phyloP scores from a whole-genome alignment of 2,329 filamentous ascomycete species.

The Ceratocystis ficicola region DNA sequence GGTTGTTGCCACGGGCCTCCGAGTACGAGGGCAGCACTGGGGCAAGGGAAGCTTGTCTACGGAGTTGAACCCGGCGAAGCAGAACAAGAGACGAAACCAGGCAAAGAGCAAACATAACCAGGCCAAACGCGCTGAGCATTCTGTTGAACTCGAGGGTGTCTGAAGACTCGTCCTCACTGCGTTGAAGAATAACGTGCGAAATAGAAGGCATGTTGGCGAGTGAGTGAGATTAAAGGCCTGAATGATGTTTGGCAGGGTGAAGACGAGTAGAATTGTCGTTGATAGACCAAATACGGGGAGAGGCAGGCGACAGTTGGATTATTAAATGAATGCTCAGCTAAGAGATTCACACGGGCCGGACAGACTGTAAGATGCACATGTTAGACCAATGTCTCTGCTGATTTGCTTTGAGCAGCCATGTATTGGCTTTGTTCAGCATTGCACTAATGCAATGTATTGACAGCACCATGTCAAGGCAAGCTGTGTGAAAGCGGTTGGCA shows the following conservation, averaged over 20 bases:
- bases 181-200: constrained; percentile 20
- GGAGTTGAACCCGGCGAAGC: constrained; percentile 52
- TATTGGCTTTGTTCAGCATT: constrained; percentile 9
- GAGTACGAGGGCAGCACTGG: constrained; percentile 39
- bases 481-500: background rate
- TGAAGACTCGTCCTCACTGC: constrained; percentile 33
- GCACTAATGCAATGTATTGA: constrained; percentile 18
- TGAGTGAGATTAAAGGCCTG: background rate
- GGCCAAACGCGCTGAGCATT: constrained; percentile 63
- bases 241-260: background rate
- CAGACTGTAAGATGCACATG: constrained; percentile 8
- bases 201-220: constrained; percentile 22
- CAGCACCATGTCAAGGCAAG: background rate
- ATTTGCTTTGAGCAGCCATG: background rate
- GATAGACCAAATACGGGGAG: background rate
- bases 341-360: constrained; percentile 18
- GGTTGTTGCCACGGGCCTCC: constrained; percentile 35
- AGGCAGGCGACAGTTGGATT: constrained; percentile 11
- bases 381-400: constrained; percentile 8
- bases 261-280: background rate
- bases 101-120: constrained; percentile 60
- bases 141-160: constrained; percentile 57
- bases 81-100: constrained; percentile 57
- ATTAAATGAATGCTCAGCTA: constrained; percentile 22
- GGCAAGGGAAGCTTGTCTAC: constrained; percentile 32